Evolutionary conservation across 2,329 filamentous ascomycete species (phyloP).

Genomic region (Metarhizium brunneum): DNA sequence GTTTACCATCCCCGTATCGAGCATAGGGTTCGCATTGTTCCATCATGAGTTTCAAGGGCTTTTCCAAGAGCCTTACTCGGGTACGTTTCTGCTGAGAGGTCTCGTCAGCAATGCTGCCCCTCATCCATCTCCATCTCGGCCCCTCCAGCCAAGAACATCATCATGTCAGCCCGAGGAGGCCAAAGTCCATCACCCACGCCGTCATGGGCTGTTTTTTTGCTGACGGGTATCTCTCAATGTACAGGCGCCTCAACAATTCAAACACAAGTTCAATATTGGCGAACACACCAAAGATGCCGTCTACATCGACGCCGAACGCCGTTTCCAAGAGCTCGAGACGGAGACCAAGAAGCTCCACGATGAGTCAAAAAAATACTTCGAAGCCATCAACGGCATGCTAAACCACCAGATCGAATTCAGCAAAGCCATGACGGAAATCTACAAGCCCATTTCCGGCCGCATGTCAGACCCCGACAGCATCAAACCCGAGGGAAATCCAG

Average conservation of each 20-base stretch:
- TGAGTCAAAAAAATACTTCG: slow-evolving; percentile 94
- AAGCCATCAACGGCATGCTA: slow-evolving; percentile 97
- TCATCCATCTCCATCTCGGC: slow-evolving; percentile 15
- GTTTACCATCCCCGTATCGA: neutral
- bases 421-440: slow-evolving; percentile 89
- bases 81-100: slow-evolving; percentile 38
- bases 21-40: neutral
- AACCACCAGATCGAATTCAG: slow-evolving; percentile 97
- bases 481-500: slow-evolving; percentile 74
- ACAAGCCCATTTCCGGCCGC: slow-evolving; percentile 95
- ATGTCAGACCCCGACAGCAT: slow-evolving; percentile 86
- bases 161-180: neutral
- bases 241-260: slow-evolving; percentile 83
- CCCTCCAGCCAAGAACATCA: neutral
- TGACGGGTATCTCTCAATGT: slow-evolving; percentile 1
- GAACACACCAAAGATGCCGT: slow-evolving; percentile 92
- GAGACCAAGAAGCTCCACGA: slow-evolving; percentile 97
- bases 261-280: slow-evolving; percentile 87
- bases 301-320: slow-evolving; percentile 87
- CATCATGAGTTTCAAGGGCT: slow-evolving; percentile 92
- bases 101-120: slow-evolving; percentile 13
- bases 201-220: neutral
- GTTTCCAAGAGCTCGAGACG: slow-evolving; percentile 86
- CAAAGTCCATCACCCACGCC: neutral
- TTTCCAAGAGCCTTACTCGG: slow-evolving; percentile 80